Conservation (phyloP, 2,329 filamentous ascomycete species). For the Fusarium fujikuroi region DNA sequence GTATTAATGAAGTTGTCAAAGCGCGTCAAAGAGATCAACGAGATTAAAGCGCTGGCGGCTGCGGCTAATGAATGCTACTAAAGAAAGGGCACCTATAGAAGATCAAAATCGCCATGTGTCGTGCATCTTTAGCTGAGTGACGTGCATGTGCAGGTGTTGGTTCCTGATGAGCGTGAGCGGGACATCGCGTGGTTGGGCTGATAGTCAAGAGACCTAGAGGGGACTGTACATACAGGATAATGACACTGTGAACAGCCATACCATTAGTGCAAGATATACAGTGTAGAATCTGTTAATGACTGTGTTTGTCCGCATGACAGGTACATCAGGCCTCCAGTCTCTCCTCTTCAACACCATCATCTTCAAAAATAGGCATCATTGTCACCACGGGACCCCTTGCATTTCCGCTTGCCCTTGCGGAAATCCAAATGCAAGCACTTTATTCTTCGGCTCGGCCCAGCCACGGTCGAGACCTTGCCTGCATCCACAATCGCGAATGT, state of each 20-base stretch:
- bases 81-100: constrained; percentile 22
- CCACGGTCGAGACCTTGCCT: neutral
- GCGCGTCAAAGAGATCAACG: constrained; percentile 17
- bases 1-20: neutral
- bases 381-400: constrained; percentile 39
- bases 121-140: constrained; percentile 38
- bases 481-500: neutral
- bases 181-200: constrained; percentile 31
- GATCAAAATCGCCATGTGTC: constrained; percentile 17
- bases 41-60: neutral
- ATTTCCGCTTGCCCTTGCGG: constrained; percentile 21
- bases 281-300: accelerated
- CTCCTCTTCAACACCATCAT: constrained; percentile 25
- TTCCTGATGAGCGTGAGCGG: constrained; percentile 35
- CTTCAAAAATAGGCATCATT: constrained; percentile 25
- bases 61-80: constrained; percentile 19
- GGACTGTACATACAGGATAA: neutral
- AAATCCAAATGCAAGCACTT: constrained; percentile 16
- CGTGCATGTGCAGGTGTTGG: constrained; percentile 36
- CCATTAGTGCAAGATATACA: accelerated
- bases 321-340: constrained; percentile 24
- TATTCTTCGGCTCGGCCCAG: constrained; percentile 22
- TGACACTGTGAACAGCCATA: neutral
- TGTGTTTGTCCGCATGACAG: constrained; percentile 17
- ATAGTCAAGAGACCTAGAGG: constrained; percentile 37